Percentiles rank a stretch among this genome's conserved stretches.
These are phyloP conservation scores for Geum urbanum DNA, from an alignment of 306 rosid genomes.

Conservation along the genomic window DNA sequence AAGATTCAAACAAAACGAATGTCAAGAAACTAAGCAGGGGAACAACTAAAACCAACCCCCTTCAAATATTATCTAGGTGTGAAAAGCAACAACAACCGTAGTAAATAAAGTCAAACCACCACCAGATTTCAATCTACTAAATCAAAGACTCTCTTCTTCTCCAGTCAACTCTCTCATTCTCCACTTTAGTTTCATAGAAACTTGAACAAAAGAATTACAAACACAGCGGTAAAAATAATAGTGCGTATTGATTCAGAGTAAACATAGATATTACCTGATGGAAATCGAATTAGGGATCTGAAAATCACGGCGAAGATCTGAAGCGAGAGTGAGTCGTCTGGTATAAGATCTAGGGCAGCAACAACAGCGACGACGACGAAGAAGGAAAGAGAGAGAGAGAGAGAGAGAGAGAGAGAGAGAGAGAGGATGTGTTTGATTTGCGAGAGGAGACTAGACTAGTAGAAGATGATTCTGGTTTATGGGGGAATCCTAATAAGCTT, in stretches of 20 bases:
- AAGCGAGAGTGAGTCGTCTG: neutral
- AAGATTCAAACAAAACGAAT: neutral
- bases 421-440: neutral
- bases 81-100: neutral
- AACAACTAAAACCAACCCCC: constrained; percentile 29
- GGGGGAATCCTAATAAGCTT: neutral
- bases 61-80: neutral
- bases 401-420: neutral
- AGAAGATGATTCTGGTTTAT: neutral
- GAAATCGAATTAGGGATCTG: constrained; percentile 34
- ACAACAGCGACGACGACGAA: neutral
- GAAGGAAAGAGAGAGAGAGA: neutral
- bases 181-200: constrained; percentile 21
- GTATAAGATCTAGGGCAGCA: constrained; percentile 43
- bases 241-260: too few species aligned
- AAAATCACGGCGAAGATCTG: neutral
- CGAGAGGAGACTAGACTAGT: too few species aligned
- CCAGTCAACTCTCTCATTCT: constrained; percentile 30
- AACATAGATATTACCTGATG: constrained; percentile 26
- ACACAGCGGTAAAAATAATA: neutral
- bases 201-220: neutral
- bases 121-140: constrained; percentile 20
- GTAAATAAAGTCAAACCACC: constrained; percentile 26
- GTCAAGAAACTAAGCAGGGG: constrained; percentile 14
- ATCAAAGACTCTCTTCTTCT: constrained; percentile 24